Conservation (phyloP, 2,329 filamentous ascomycete species). For the Byssothecium circinans region DNA sequence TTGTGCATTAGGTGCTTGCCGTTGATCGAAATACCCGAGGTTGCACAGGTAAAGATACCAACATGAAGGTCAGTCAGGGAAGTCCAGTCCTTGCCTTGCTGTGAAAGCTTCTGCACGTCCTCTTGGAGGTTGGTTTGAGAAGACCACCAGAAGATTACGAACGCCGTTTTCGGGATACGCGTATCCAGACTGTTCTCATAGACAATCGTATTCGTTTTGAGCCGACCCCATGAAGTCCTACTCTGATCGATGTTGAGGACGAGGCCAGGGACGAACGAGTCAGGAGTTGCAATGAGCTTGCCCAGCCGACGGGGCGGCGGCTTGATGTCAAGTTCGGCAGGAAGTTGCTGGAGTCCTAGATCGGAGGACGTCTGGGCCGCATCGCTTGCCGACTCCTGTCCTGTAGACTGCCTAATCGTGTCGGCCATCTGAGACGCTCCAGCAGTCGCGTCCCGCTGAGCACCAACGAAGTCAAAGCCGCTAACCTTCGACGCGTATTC, state of each 20-base stretch:
- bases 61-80: slow-evolving; percentile 60
- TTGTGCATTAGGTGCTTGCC: slow-evolving; percentile 64
- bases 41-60: slow-evolving; percentile 79
- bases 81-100: slow-evolving; percentile 57
- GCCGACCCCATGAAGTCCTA: slow-evolving; percentile 77
- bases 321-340: slow-evolving; percentile 36
- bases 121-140: slow-evolving; percentile 73
- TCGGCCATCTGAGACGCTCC: slow-evolving; percentile 30
- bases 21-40: slow-evolving; percentile 76
- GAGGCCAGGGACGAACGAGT: slow-evolving; percentile 66
- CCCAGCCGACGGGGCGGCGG: slow-evolving; percentile 57
- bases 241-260: slow-evolving; percentile 65
- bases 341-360: slow-evolving; percentile 23
- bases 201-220: slow-evolving; percentile 66
- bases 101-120: slow-evolving; percentile 47
- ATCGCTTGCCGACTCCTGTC: slow-evolving; percentile 13
- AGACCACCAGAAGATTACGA: slow-evolving; percentile 64
- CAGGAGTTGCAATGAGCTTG: slow-evolving; percentile 64
- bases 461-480: slow-evolving; percentile 45
- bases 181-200: slow-evolving; percentile 66
- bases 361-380: slow-evolving; percentile 17
- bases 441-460: slow-evolving; percentile 18
- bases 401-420: slow-evolving; percentile 30
- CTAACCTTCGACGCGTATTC: slow-evolving; percentile 52
- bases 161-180: slow-evolving; percentile 78